Conservation (phyloP, 768 basidiomycete species). For the Fibroporia radiculosa region DNA sequence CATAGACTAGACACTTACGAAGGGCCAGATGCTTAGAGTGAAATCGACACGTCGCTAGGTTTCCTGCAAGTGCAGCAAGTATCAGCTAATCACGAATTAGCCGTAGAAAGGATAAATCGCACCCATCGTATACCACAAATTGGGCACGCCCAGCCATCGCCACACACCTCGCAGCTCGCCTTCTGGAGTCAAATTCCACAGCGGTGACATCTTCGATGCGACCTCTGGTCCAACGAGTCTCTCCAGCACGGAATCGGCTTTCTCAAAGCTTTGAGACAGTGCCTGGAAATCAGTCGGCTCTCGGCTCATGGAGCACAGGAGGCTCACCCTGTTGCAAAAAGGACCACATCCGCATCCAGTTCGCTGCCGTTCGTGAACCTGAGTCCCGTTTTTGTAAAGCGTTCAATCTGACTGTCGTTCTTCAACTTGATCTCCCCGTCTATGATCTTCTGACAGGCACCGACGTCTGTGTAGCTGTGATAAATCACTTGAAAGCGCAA, state of each 20-base stretch:
- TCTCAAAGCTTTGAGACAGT: slow-evolving; percentile 43
- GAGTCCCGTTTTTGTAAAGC: slow-evolving; percentile 32
- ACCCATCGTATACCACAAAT: slow-evolving; percentile 58
- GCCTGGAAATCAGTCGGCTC: no score
- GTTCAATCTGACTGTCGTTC: slow-evolving; percentile 34
- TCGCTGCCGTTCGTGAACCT: slow-evolving; percentile 34
- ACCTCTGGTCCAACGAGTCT: slow-evolving; percentile 42
- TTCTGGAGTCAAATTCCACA: slow-evolving; percentile 62
- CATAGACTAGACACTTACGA: slow-evolving; percentile 42
- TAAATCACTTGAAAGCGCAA: background rate
- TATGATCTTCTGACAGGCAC: slow-evolving; percentile 51
- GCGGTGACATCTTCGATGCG: slow-evolving; percentile 36
- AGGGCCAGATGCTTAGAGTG: slow-evolving; percentile 60
- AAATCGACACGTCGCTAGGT: slow-evolving; percentile 55
- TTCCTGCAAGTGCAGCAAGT: no score
- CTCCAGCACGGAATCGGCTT: slow-evolving; percentile 31
- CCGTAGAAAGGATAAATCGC: no score
- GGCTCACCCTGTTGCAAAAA: slow-evolving; percentile 44
- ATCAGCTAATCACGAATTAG: no score
- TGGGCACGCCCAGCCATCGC: slow-evolving; percentile 43
- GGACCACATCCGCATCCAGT: slow-evolving; percentile 39
- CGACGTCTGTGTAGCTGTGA: slow-evolving; percentile 36
- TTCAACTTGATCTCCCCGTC: slow-evolving; percentile 69
- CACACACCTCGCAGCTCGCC: slow-evolving; percentile 48
- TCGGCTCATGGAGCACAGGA: no score